Evolutionary conservation across 2,329 filamentous ascomycete species (phyloP).

Genomic region (Purpureocillium lavendulum): DNA sequence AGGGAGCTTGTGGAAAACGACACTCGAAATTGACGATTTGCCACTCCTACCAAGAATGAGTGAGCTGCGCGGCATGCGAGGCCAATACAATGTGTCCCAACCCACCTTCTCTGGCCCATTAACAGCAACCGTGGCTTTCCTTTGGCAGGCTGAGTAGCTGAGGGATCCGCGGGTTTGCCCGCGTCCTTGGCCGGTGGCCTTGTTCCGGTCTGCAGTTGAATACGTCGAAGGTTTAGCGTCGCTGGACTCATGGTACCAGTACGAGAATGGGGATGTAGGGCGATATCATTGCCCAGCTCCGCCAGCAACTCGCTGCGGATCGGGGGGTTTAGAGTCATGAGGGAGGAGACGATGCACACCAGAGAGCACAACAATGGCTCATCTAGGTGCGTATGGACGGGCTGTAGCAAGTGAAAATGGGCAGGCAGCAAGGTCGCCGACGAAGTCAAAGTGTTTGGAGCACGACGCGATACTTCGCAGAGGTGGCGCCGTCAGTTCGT

Average conservation of each 20-base stretch:
- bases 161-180: conserved; percentile 33
- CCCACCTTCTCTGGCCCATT: conserved; percentile 90
- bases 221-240: conserved; percentile 54
- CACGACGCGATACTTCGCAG: too few relatives aligned
- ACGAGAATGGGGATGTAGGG: conserved; percentile 18
- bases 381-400: neutral
- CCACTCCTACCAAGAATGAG: conserved; percentile 60
- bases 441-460: too few relatives aligned
- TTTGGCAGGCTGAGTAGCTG: conserved; percentile 40
- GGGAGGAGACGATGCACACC: conserved; percentile 1
- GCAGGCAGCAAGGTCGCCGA: too few relatives aligned
- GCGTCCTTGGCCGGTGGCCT: conserved; percentile 42
- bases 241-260: conserved; percentile 42
- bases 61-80: neutral
- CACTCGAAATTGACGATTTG: conserved; percentile 96
- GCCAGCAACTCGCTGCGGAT: conserved; percentile 15
- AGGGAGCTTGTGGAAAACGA: conserved; percentile 97
- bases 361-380: neutral
- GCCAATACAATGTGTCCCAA: conserved; percentile 1
- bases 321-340: conserved; percentile 26
- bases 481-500: too few relatives aligned
- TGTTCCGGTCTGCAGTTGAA: conserved; percentile 52
- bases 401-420: neutral
- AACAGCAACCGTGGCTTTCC: conserved; percentile 78
- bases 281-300: conserved; percentile 14